Conservation (phyloP, 805 yeast species). For the Candida argentea region DNA sequence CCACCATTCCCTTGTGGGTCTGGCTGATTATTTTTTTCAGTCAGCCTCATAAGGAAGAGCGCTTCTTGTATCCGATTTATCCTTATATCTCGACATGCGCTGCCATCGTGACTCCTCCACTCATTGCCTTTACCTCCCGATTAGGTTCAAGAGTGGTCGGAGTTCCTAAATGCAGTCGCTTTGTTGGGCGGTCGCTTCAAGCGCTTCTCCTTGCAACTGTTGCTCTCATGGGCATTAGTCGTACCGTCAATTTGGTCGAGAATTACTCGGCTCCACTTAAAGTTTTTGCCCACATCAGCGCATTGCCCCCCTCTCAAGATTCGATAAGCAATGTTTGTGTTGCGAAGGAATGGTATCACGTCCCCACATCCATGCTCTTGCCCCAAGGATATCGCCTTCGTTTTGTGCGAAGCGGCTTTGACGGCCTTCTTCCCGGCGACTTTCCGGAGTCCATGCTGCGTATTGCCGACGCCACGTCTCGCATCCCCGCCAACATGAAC, state of each 20-base stretch:
- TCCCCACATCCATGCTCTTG: constrained; percentile 78
- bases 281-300: constrained; percentile 5
- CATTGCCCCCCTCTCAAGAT: constrained; percentile 1
- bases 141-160: constrained; percentile 3
- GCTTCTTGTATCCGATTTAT: constrained; percentile 82
- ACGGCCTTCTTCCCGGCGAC: constrained; percentile 84
- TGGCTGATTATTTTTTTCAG: constrained; percentile 61
- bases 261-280: constrained; percentile 69
- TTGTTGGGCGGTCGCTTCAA: constrained; percentile 6
- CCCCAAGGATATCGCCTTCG: constrained; percentile 51
- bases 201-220: constrained; percentile 22
- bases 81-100: constrained; percentile 58
- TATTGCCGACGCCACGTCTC: constrained; percentile 26
- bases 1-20: constrained; percentile 38
- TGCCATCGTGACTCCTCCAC: constrained; percentile 32
- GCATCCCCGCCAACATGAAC: constrained; percentile 60
- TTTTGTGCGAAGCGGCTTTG: constrained; percentile 70
- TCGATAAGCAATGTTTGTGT: constrained; percentile 52
- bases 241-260: constrained; percentile 49
- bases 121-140: constrained; percentile 5
- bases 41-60: constrained; percentile 91
- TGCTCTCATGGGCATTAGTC: constrained; percentile 23
- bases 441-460: constrained; percentile 38
- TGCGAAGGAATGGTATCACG: constrained; percentile 95
- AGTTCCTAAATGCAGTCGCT: constrained; percentile 1